Evolutionary conservation across 768 basidiomycete genomes (phyloP).

Genomic region (Russula griseocarnosa): DNA sequence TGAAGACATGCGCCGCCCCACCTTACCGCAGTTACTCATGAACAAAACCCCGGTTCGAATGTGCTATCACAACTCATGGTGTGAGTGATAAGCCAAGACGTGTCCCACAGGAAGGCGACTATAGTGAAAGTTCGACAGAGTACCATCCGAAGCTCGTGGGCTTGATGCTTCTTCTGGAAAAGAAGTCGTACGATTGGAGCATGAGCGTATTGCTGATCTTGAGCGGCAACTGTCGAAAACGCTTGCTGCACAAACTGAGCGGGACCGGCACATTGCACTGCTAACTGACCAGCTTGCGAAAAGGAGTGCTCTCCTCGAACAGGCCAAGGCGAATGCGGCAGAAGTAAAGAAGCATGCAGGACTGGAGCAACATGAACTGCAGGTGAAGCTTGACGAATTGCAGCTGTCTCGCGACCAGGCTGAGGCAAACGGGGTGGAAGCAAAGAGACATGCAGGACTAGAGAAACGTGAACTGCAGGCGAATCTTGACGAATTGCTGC

Average conservation of each 20-base stretch:
- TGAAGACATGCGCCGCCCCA: constrained; percentile 26
- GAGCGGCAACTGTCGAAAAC: constrained; percentile 52
- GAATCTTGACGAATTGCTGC: no score
- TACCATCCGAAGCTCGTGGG: constrained; percentile 67
- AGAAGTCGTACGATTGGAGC: constrained; percentile 68
- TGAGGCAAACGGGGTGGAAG: no score
- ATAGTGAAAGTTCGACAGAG: constrained; percentile 48
- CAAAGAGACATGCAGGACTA: no score
- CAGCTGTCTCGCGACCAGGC: constrained; percentile 70
- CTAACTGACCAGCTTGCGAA: constrained; percentile 62
- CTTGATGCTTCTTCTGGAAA: constrained; percentile 62
- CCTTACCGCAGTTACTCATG: not conserved
- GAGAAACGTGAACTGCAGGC: no score
- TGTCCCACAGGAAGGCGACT: constrained; percentile 49
- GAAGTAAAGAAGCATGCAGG: no score
- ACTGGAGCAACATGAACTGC: no score
- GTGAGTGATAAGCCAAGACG: constrained; percentile 29
- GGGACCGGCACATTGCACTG: constrained; percentile 69
- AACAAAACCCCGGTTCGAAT: constrained; percentile 35
- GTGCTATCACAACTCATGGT: constrained; percentile 38
- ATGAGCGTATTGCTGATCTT: constrained; percentile 44
- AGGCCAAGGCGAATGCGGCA: constrained; percentile 39
- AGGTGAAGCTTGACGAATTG: constrained; percentile 55
- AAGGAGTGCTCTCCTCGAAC: constrained; percentile 69
- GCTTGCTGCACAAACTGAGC: constrained; percentile 43